A percentile compares a stretch with the other conserved stretches of the same genome.
Conservation (phyloP, 2,329 filamentous ascomycete species). For the Pyrenophora graminea region DNA sequence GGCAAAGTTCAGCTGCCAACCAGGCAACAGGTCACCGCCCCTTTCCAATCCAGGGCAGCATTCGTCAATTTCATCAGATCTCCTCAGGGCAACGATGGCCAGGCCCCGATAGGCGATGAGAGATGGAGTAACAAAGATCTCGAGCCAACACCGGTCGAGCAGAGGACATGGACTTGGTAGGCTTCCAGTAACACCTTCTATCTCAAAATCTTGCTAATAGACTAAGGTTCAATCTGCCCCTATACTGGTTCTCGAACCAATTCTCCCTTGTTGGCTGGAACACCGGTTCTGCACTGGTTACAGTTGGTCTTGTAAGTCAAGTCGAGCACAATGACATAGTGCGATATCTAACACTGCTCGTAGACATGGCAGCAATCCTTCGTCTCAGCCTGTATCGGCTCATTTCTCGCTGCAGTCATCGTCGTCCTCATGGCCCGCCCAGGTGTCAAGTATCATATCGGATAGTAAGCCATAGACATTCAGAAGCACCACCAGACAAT, state of each 20-base stretch:
- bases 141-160: conserved; percentile 26
- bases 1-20: conserved; percentile 10
- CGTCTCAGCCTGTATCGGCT: conserved; percentile 26
- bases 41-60: conserved; percentile 25
- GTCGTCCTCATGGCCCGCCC: conserved; percentile 31
- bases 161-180: conserved; percentile 34
- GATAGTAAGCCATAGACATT: conserved; percentile 9
- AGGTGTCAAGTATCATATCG: conserved; percentile 30
- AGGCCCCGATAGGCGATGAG: conserved; percentile 18
- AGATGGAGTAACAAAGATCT: conserved; percentile 35
- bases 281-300: conserved; percentile 22
- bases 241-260: conserved; percentile 30
- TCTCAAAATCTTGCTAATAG: background rate
- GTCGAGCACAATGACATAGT: background rate
- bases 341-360: background rate
- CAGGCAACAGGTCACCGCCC: conserved; percentile 7
- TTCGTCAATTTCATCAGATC: conserved; percentile 23
- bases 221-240: conserved; percentile 23
- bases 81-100: conserved; percentile 19
- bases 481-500: background rate
- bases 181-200: background rate
- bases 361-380: conserved; percentile 34
- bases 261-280: conserved; percentile 30
- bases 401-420: conserved; percentile 28
- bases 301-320: conserved; percentile 19